Base-by-base conservation (phyloP, 345 rosid genomes). In the Citrus unshiu region DNA sequence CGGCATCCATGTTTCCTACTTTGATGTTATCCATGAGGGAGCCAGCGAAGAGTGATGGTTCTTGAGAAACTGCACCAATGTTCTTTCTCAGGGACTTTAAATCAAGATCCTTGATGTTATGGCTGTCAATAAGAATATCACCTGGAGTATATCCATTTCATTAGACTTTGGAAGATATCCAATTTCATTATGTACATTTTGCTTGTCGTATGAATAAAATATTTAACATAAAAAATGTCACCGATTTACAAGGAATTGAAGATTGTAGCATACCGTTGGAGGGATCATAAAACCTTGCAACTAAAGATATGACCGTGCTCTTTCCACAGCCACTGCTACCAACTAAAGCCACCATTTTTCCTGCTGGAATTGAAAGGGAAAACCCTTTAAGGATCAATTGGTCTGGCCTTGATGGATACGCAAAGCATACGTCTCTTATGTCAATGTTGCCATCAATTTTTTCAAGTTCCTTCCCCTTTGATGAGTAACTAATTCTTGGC, bases 271-370 rank as follows among this genome's bases (percentile, higher is more conserved):
- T 29, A 91, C 93, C 93, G 79, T 76, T 72, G 2, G 49, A 78
- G 66, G 95, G 95, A 72, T 91, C 92, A 68, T 90, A 91, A 83
- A 91, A 88, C 70, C 95, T 88, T 37, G 87, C 72, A 60, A 91
- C 88, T 18, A 91, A 82, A 71, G 91, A 88, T 63, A 91, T 86
- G 72, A 86, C 32, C 9, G 93, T 90, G 74, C 91, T 88, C 80
- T 91, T 91, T 71, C 95, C 93, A 22, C 91, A 91, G 1, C 95
- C 92, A 35, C 95, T 91, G 34, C 85, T 85, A 2, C 95, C 93
- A 14, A 91, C 93, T 64, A 89, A 77, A 7, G 92, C 92, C 35
- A 88, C 82, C 46, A 70, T 88, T 75, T 86, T 87, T 76, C 93
- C 92, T 22, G 92, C 87, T 30, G 92, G 90, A 78, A 91, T 87